Evolutionary conservation across 306 rosid species (phyloP), one percentile per base, ranked within the genome.

Genomic region (Lathyrus aphaca): DNA sequence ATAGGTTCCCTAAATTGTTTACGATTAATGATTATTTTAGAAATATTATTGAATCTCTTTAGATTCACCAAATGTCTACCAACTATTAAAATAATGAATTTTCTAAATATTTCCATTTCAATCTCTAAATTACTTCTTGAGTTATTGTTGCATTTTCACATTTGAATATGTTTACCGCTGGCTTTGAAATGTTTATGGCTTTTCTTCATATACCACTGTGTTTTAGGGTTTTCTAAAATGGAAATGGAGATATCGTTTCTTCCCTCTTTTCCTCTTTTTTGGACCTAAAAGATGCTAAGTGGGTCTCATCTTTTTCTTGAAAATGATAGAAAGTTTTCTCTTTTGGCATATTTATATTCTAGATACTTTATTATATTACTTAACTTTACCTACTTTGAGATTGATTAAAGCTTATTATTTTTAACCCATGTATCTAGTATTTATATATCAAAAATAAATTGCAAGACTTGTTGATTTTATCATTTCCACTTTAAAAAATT

Each of bases 151-250:
- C 29, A 0, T 25, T 25, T 25, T 25, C 29, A 25, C 29, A 25
- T 66, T 60, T 42, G 27, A 55, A 48, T 35, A 66, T 32, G 1
- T 17, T 45, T 44, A 14, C 2, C 5, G 6, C 19, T 29, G 19
- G 40, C 40, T 57, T 57, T 10, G 8, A 51, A 19, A 51, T 51
- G 30, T 18, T 50, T 50, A 18, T 17, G 56, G 53, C 3, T 16
- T 19, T 15, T 51, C 58, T 19, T 21, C 29, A 10, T 53, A 48
- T 7, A 10, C 68, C 29, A 50, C 12, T 61, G 67, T 53, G 50
- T 8, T 59, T 46, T 60, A 15, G 66, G 71, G 67, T 61, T 67
- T 68, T 58, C 9, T 13, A 10, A 66, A 72, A 72, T 29, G 64
- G 37, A 56, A 64, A 48, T 48, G 66, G 45, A 39, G 58, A 50